Evolutionary conservation across 2,329 filamentous ascomycete genomes (phyloP), one percentile per base, ranked within the genome.

Genomic region (Fusarium verticillioides): DNA sequence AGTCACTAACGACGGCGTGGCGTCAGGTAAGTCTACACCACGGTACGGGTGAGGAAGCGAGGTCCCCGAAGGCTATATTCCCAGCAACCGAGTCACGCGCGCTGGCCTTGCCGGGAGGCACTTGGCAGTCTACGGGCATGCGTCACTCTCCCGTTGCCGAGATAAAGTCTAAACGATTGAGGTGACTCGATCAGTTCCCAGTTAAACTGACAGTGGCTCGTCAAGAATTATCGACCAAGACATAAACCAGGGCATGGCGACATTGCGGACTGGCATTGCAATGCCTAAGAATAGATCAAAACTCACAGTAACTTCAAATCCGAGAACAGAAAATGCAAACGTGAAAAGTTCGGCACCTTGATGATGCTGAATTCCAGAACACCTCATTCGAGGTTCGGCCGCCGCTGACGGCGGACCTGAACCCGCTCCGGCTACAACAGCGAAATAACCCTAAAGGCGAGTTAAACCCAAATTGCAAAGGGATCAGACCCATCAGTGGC

Each of bases 401-500:
- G 44, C 44, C 19, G 15, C 34, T 34, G 32, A 15, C 32, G 5
- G 15, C 36, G 21, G 23, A 8, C 10, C 7, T 7, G 19, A 58
- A 47, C 8, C 54, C 40, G 18, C 39, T 21, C n/a, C 40, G 40
- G 8, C 40, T 9, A 28, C 30, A 12, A 26, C 19, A 34, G 5
- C 13, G 18, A 32, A 23, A 8, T 21, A 34, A 34, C 12, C 15
- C 15, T 47, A 47, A 13, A 28, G 7, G 13, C 0, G n/a, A 36
- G 30, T 58, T 36, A 49, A 49, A 28, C 30, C 30, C 54, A 49
- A 58, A 58, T 49, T 49, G 23, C 30, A 21, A 15, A 58, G 30
- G 40, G 13, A 13, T 32, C 13, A 5, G 30, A 23, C 54, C 40
- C n/a, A 4, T 21, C 4, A 58, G 40, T 36, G 40, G 54, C 7